phyloP scores from a whole-genome alignment of 371 early-diverging fungal genomes.

The Syncephalastrum contaminatum region DNA sequence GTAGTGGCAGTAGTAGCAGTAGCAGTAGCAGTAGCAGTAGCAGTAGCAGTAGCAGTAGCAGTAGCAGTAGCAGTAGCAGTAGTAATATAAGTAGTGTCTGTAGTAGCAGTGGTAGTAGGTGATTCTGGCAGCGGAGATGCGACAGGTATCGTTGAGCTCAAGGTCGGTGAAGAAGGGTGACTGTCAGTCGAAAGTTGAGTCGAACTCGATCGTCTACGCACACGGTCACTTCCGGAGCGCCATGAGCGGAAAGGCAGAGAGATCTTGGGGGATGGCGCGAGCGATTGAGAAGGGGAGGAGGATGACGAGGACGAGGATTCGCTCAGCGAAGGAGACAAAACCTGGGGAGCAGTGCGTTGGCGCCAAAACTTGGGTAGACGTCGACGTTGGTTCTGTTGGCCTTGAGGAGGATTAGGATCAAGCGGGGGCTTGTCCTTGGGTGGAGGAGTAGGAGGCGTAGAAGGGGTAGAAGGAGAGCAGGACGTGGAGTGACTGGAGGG shows the following conservation, averaged over 20 bases:
- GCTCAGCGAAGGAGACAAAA: too few species aligned
- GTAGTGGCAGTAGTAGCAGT: not conserved
- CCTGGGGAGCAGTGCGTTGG: too few species aligned
- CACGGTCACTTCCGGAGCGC: too few species aligned
- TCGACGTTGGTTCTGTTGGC: not conserved
- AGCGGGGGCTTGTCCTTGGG: not conserved
- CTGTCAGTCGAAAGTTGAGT: slow-evolving; percentile 4
- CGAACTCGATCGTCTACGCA: not conserved
- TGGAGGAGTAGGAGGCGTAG: not conserved
- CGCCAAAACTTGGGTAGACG: not conserved
- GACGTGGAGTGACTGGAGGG: not conserved
- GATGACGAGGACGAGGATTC: too few species aligned
- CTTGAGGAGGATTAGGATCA: too few species aligned
- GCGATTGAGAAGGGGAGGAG: too few species aligned
- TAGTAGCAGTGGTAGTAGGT: not conserved
- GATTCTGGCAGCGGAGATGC: slow-evolving; percentile 1
- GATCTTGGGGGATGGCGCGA: too few species aligned
- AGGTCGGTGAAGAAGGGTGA: not conserved
- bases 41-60: not conserved
- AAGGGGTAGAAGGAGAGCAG: not conserved
- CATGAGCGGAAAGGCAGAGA: too few species aligned
- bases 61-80: not conserved
- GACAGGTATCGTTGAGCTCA: not conserved
- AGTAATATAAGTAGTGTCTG: not conserved
- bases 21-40: not conserved